phyloP scores from a whole-genome alignment of 495 filamentous ascomycete genomes.

The Chaetomium fimeti region DNA sequence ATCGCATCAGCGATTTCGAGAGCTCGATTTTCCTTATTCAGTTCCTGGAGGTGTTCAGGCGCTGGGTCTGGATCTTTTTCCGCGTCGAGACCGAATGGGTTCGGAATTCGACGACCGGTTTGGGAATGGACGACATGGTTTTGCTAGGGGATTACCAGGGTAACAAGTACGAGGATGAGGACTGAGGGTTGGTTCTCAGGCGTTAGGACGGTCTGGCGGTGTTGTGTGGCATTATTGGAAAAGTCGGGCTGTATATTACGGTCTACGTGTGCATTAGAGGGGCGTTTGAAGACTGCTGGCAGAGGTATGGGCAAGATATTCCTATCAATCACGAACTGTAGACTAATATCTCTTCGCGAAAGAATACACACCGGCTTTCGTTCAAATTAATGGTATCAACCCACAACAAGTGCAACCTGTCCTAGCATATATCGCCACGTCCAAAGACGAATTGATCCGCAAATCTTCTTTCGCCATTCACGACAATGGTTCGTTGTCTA shows the following conservation, averaged over 20 bases:
- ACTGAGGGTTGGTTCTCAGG: slow-evolving; percentile 23
- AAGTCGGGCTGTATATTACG: background rate
- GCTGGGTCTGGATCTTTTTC: slow-evolving; percentile 98
- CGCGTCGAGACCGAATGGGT: slow-evolving; percentile 91
- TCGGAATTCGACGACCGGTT: slow-evolving; percentile 39
- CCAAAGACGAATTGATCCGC: background rate
- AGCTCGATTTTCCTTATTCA: slow-evolving; percentile 82
- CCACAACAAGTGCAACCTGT: background rate
- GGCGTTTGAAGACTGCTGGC: slow-evolving; percentile 10
- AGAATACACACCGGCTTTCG: background rate
- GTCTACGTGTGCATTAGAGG: slow-evolving; percentile 11
- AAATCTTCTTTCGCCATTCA: background rate
- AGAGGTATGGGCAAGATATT: slow-evolving; percentile 7
- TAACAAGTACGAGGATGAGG: slow-evolving; percentile 44
- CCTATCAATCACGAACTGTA: background rate
- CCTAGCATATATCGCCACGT: background rate
- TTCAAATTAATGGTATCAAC: background rate
- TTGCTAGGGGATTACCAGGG: slow-evolving; percentile 47
- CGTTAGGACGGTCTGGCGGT: background rate
- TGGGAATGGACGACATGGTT: slow-evolving; percentile 44
- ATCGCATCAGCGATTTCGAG: slow-evolving; percentile 80
- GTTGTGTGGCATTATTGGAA: background rate
- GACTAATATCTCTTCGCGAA: background rate
- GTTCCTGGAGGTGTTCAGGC: slow-evolving; percentile 75
- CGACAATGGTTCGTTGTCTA: background rate